phyloP scores from a whole-genome alignment of 176 grass and related monocot species.

The Juncus effusus region DNA sequence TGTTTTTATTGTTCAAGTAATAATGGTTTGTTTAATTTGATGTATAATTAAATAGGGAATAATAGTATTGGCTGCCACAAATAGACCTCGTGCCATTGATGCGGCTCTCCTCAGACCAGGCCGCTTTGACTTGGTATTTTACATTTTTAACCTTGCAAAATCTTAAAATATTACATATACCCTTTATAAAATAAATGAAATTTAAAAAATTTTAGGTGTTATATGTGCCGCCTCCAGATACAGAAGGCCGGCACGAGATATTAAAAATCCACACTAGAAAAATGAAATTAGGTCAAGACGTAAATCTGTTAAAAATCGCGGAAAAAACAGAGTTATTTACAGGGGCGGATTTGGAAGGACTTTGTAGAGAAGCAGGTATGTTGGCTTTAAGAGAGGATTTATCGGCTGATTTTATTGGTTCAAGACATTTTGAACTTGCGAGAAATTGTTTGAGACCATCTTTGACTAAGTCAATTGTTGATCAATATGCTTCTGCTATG shows the following conservation, averaged over 20 bases:
- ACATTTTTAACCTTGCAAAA: not conserved
- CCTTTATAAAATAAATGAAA: not conserved
- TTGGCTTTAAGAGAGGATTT: slow-evolving; percentile 60
- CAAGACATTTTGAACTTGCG: slow-evolving; percentile 50
- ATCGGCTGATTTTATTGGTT: slow-evolving; percentile 28
- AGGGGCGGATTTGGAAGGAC: slow-evolving; percentile 71
- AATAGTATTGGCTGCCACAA: slow-evolving; percentile 83
- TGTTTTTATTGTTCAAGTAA: slow-evolving; percentile 17
- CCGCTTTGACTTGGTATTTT: slow-evolving; percentile 64
- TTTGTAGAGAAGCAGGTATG: slow-evolving; percentile 81
- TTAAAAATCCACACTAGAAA: slow-evolving; percentile 65
- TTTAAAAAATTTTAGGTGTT: slow-evolving; percentile 49
- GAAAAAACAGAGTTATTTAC: slow-evolving; percentile 62
- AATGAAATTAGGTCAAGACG: slow-evolving; percentile 67
- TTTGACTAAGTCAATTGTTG: slow-evolving; percentile 58
- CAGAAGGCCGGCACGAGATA: slow-evolving; percentile 63
- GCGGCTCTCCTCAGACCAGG: slow-evolving; percentile 74
- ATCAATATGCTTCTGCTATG: slow-evolving; percentile 45
- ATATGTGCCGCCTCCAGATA: slow-evolving; percentile 65
- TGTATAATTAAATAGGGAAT: slow-evolving; percentile 51
- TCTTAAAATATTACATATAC: not conserved
- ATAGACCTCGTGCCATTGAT: slow-evolving; percentile 75
- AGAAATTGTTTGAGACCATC: slow-evolving; percentile 50
- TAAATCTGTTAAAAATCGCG: slow-evolving; percentile 54
- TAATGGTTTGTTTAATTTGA: slow-evolving; percentile 1